Evolutionary conservation across 2,329 filamentous ascomycete species (phyloP), one percentile per base, ranked within the genome.

Genomic region (Grosmannia huntii): DNA sequence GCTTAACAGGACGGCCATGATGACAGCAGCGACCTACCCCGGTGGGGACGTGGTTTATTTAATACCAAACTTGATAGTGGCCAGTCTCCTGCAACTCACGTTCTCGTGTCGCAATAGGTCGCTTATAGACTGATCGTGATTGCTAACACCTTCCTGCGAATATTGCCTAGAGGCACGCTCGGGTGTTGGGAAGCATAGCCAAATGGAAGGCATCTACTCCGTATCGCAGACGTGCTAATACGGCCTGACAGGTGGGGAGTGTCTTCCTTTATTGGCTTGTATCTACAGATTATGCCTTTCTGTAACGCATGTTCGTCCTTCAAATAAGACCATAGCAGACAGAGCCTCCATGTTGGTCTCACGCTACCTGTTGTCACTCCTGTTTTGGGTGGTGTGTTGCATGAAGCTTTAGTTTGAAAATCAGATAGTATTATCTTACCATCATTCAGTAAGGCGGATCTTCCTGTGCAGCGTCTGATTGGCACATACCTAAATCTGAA

Each of bases 1-100:
- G 83, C 14, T 67, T 85, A 65, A 77, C 77, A 28, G 75, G 75
- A 2, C 69, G 77, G 66, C 69, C 72, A 65, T 80, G 67, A 71
- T 2, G 36, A 38, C 36, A 38, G 14, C 33, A 14, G 33, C 28
- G 31, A 10, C 11, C 31, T 33, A 33, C 31, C 31, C 9, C 31
- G 11, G 9, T 33, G 31, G 31, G 31, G 31, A 33, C 31, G 31
- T 33, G 31, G 36, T 38, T 14, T 16, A 28, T 28, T 28, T 7
- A 5, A 7, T n/a, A n/a, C n/a, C n/a, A 7, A 28, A 28, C 28
- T 28, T 28, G 28, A 28, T 5, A 36, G 36, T 38, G 4, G 36
- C 36, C 4, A 19, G 36, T 38, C 36, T 6, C 36, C 36, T 14
- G 36, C 14, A 38, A 16, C 36, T 16, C 36, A 4, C 6, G 14